These are phyloP conservation scores for Marasmius fiardii DNA, from an alignment of 1,284 basidiomycete species.

Conservation along the genomic window DNA sequence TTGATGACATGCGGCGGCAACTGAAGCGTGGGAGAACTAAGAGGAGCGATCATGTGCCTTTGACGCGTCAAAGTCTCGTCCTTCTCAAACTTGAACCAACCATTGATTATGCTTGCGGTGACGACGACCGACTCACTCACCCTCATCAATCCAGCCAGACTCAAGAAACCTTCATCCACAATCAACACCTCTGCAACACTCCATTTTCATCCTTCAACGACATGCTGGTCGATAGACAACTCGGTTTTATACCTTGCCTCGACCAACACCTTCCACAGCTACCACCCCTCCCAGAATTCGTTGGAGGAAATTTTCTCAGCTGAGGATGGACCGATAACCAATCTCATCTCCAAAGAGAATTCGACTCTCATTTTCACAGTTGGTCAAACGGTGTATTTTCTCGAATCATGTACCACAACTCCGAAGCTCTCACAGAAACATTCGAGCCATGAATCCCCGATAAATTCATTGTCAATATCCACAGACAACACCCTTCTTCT, in stretches of 20 bases:
- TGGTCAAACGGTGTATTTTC: slow-evolving; percentile 53
- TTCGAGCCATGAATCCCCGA: slow-evolving; percentile 51
- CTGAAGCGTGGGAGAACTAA: too few species aligned
- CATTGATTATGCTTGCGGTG: slow-evolving; percentile 43
- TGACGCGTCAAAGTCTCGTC: too few species aligned
- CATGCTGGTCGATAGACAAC: slow-evolving; percentile 55
- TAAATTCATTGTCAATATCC: slow-evolving; percentile 54
- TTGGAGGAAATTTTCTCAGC: slow-evolving; percentile 37
- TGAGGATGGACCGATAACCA: slow-evolving; percentile 37
- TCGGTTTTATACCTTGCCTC: slow-evolving; percentile 50
- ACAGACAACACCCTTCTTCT: slow-evolving; percentile 57
- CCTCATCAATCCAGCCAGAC: slow-evolving; percentile 39
- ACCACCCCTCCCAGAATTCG: slow-evolving; percentile 39
- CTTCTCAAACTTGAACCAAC: too few species aligned
- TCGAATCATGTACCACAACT: slow-evolving; percentile 51
- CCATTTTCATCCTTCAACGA: slow-evolving; percentile 36
- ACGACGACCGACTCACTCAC: slow-evolving; percentile 39
- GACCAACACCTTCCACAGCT: slow-evolving; percentile 43
- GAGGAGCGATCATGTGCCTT: too few species aligned
- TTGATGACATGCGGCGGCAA: too few species aligned
- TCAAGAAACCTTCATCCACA: slow-evolving; percentile 42
- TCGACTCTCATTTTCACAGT: slow-evolving; percentile 44
- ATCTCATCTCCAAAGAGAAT: slow-evolving; percentile 39
- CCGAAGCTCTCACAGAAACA: slow-evolving; percentile 50
- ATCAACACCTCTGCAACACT: slow-evolving; percentile 36